Conservation (phyloP, 1,284 basidiomycete genomes). For the Retiboletus fuscus region DNA sequence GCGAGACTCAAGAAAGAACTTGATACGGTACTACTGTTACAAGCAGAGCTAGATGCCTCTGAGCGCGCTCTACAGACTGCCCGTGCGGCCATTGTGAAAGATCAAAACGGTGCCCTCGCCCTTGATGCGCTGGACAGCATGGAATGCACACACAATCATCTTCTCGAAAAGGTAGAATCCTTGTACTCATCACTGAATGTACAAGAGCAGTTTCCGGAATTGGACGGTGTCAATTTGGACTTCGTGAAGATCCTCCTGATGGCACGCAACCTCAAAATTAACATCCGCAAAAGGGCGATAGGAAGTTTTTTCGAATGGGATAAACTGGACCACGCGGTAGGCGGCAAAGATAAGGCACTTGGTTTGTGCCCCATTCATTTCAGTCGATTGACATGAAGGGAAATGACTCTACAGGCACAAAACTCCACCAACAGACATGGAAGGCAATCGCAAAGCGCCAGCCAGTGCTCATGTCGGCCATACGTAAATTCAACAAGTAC, state of each 20-base stretch:
- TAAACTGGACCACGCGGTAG: background rate
- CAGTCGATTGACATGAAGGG: background rate
- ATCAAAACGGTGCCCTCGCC: too few species aligned
- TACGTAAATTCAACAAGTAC: background rate
- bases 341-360: background rate
- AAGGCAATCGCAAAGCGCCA: conserved; percentile 2
- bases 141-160: background rate
- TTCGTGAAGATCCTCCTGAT: background rate
- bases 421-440: conserved; percentile 5
- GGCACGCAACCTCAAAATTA: conserved; percentile 1
- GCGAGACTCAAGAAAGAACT: too few species aligned
- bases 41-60: background rate
- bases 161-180: background rate
- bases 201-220: background rate
- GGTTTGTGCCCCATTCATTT: background rate
- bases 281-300: background rate
- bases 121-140: too few species aligned
- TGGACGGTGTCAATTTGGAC: background rate
- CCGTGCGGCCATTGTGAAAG: too few species aligned
- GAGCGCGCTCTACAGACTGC: background rate
- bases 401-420: background rate
- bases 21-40: too few species aligned
- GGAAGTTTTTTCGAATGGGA: conserved; percentile 10
- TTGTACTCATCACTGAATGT: background rate
- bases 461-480: background rate